These are phyloP conservation scores for Enteropsectra breve DNA, from an alignment of 371 early-diverging fungal species.

Conservation along the genomic window DNA sequence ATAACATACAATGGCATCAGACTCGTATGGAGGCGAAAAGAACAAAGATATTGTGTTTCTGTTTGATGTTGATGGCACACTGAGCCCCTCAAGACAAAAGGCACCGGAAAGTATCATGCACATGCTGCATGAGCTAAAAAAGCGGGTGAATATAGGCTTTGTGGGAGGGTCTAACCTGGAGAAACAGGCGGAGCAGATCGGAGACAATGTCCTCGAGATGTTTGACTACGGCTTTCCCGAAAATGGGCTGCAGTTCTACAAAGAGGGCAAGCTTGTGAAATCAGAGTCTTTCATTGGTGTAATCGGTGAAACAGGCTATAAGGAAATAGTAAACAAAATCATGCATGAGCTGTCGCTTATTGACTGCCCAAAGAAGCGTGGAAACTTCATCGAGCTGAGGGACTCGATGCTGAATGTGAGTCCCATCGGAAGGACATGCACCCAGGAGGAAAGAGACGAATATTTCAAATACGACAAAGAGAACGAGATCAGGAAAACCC, in stretches of 20 bases:
- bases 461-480: conserved; percentile 81
- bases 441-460: conserved; percentile 74
- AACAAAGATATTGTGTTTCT: conserved; percentile 62
- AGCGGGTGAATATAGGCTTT: conserved; percentile 83
- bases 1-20: no score
- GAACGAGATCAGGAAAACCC: conserved; percentile 63
- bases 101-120: conserved; percentile 69
- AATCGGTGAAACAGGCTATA: conserved; percentile 89
- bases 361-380: conserved; percentile 69
- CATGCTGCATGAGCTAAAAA: conserved; percentile 70
- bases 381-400: conserved; percentile 95
- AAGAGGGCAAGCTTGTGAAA: conserved; percentile 63
- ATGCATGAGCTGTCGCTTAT: conserved; percentile 83
- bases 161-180: conserved; percentile 91
- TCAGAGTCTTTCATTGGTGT: conserved; percentile 75
- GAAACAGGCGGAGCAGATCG: conserved; percentile 95
- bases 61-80: conserved; percentile 97
- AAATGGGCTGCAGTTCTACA: conserved; percentile 91
- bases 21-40: no score
- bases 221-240: conserved; percentile 97
- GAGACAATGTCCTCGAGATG: conserved; percentile 69
- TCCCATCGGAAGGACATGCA: conserved; percentile 94
- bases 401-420: conserved; percentile 97
- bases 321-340: conserved; percentile 77
- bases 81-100: conserved; percentile 69